These are phyloP conservation scores for Aspergillus sp. DNA, from an alignment of 2,329 filamentous ascomycete genomes.

Conservation along the genomic window DNA sequence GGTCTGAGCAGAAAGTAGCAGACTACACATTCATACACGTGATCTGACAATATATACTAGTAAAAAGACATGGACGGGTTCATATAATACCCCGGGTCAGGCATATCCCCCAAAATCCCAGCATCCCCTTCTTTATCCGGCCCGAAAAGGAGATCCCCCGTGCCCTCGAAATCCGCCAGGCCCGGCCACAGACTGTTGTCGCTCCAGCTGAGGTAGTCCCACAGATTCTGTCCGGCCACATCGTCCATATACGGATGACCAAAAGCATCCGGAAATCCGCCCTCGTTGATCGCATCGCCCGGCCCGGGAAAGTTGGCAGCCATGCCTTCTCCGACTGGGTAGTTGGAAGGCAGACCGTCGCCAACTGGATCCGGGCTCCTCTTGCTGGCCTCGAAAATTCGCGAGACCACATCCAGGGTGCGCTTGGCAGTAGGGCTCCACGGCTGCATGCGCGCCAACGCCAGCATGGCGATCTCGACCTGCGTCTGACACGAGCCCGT, in stretches of 20 bases:
- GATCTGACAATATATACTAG: constrained; percentile 10
- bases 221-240: constrained; percentile 22
- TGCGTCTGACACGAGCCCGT: constrained; percentile 44
- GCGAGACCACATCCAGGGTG: constrained; percentile 53
- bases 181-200: constrained; percentile 25
- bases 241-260: constrained; percentile 19
- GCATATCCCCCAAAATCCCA: not conserved
- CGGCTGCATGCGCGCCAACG: constrained; percentile 46
- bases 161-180: constrained; percentile 16
- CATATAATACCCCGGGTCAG: constrained; percentile 17
- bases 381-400: constrained; percentile 52
- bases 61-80: constrained; percentile 15
- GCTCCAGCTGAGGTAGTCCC: constrained; percentile 32
- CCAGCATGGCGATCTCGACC: constrained; percentile 40
- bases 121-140: constrained; percentile 6
- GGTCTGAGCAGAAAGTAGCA: no score
- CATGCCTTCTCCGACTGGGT: not conserved
- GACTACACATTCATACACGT: no score
- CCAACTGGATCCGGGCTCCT: constrained; percentile 13
- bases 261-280: constrained; percentile 16
- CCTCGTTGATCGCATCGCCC: constrained; percentile 10
- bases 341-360: not conserved
- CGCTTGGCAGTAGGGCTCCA: constrained; percentile 56
- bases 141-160: constrained; percentile 16
- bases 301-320: constrained; percentile 6